Conservation (phyloP, 2,329 filamentous ascomycete genomes). For the Amphichorda felina region DNA sequence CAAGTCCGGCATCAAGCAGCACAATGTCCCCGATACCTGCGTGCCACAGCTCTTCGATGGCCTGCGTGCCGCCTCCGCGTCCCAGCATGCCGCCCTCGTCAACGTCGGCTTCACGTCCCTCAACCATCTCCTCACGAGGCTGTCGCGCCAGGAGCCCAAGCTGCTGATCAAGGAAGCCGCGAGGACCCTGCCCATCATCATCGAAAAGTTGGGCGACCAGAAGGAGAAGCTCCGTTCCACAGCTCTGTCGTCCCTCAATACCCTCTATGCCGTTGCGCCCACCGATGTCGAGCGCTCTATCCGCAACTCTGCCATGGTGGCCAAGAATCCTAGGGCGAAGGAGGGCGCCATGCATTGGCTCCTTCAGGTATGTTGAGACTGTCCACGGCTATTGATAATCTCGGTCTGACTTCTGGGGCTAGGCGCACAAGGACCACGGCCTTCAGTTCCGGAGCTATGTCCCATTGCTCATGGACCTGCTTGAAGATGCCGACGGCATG, state of each 20-base stretch:
- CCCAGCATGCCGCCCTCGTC: conserved; percentile 65
- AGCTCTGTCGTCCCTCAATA: conserved; percentile 63
- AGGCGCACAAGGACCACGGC: conserved; percentile 73
- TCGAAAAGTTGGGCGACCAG: conserved; percentile 78
- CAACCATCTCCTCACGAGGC: conserved; percentile 74
- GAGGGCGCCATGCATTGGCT: conserved; percentile 81
- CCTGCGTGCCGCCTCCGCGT: conserved; percentile 61
- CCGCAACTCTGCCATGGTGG: conserved; percentile 64
- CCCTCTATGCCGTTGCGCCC: conserved; percentile 60
- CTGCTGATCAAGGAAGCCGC: conserved; percentile 57
- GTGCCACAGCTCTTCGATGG: conserved; percentile 72
- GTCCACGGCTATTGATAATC: too few relatives aligned
- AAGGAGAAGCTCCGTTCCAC: conserved; percentile 75
- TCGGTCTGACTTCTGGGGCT: too few relatives aligned
- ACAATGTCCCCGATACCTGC: conserved; percentile 68
- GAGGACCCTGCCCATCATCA: conserved; percentile 59
- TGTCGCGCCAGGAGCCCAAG: conserved; percentile 75
- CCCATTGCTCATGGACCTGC: conserved; percentile 67
- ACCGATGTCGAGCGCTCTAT: conserved; percentile 70
- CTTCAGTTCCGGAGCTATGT: conserved; percentile 78
- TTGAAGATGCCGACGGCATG: conserved; percentile 82
- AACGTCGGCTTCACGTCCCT: conserved; percentile 80
- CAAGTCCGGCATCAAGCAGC: conserved; percentile 87
- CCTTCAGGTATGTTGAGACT: conserved; percentile 49
- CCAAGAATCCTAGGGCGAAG: conserved; percentile 75